These are phyloP conservation scores for Boletales sp. DNA, from an alignment of 768 basidiomycete species.

Conservation along the genomic window DNA sequence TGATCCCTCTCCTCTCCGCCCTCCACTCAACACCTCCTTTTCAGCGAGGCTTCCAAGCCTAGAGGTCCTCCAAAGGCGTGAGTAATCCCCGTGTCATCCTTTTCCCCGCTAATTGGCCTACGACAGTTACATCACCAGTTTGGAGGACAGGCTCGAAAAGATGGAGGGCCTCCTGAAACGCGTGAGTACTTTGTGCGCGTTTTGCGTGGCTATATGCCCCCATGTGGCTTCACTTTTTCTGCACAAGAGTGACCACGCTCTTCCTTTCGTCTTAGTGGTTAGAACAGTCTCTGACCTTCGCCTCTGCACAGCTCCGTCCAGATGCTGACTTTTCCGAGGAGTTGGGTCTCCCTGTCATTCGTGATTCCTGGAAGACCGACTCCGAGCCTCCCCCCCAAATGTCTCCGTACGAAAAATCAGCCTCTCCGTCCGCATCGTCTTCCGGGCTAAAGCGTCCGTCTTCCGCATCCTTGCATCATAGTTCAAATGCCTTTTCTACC, in stretches of 20 bases:
- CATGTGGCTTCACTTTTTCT: not conserved
- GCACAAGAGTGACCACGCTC: not conserved
- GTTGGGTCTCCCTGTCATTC: conserved; percentile 57
- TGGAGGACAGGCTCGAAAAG: conserved; percentile 58
- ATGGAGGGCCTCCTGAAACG: conserved; percentile 52
- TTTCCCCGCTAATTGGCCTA: not conserved
- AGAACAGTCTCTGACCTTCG: conserved; percentile 7
- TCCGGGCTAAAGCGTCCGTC: conserved; percentile 13
- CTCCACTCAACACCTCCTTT: conserved; percentile 2
- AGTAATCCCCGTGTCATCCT: conserved; percentile 22
- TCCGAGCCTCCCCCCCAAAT: conserved; percentile 9
- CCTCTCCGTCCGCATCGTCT: conserved; percentile 16
- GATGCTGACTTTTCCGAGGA: conserved; percentile 58
- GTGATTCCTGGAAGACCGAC: conserved; percentile 59
- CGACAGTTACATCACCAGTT: conserved; percentile 50
- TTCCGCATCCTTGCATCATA: conserved; percentile 7
- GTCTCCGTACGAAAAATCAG: conserved; percentile 21
- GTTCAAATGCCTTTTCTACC: conserved; percentile 4
- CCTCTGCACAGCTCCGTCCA: conserved; percentile 51
- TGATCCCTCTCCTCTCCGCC: not conserved
- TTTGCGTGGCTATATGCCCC: not conserved
- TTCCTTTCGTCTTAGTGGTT: not conserved
- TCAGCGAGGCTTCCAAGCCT: conserved; percentile 61
- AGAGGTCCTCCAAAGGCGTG: conserved; percentile 68
- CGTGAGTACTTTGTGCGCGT: conserved; percentile 31